These are phyloP conservation scores for Arctium minus DNA, from an alignment of 129 eudicot species.

Conservation along the genomic window DNA sequence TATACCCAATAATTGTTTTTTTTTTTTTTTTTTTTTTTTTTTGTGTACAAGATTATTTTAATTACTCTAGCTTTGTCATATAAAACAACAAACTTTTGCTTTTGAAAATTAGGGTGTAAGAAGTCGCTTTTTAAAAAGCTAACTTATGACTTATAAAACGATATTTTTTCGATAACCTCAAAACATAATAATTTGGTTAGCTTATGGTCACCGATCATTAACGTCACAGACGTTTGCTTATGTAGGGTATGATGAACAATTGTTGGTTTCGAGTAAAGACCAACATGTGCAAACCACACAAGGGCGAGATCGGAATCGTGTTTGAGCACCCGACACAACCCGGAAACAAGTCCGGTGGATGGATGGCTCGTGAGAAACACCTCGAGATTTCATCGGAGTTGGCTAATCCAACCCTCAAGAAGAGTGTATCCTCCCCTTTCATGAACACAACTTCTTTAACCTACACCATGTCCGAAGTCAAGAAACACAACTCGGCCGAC, in stretches of 20 bases:
- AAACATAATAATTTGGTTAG: not conserved
- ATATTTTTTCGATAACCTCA: not conserved
- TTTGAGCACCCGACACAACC: constrained; percentile 99
- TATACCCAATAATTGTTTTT: too few relatives aligned
- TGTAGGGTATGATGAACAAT: constrained; percentile 98
- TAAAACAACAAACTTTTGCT: not conserved
- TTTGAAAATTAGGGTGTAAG: too few relatives aligned
- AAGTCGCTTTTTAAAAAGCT: not conserved
- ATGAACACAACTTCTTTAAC: constrained; percentile 65
- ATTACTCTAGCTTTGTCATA: not conserved
- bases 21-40: too few relatives aligned
- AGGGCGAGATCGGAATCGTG: constrained; percentile 85
- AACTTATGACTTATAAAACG: not conserved
- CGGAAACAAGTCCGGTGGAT: constrained; percentile 89
- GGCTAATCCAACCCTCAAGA: constrained; percentile 45
- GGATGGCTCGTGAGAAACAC: constrained; percentile 92
- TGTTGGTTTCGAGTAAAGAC: constrained; percentile 95
- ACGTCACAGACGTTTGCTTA: not conserved
- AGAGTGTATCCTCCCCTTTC: constrained; percentile 78
- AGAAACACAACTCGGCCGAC: constrained; percentile 72
- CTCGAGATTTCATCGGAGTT: constrained; percentile 47
- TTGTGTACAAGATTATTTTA: too few relatives aligned
- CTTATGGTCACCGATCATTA: not conserved
- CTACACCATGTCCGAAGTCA: constrained; percentile 65
- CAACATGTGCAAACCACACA: constrained; percentile 92